Percentiles rank a stretch among this genome's conserved stretches.
These are phyloP conservation scores for Beta macrorhiza DNA, from an alignment of 179 eudicot genomes.

Conservation along the genomic window DNA sequence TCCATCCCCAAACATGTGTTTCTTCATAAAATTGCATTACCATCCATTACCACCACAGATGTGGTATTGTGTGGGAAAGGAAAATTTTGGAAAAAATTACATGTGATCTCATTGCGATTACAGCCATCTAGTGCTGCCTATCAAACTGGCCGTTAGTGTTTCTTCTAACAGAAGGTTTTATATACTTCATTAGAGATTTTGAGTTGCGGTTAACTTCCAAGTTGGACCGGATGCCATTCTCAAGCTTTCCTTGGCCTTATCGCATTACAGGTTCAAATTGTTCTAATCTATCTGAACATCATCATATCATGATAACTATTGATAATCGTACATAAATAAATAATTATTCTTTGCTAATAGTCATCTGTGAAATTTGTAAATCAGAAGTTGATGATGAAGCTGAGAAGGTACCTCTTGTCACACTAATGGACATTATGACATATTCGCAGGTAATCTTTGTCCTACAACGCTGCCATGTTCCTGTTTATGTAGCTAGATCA, in stretches of 20 bases:
- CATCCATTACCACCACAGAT: no score
- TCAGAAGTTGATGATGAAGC: slow-evolving; percentile 51
- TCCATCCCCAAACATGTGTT: no score
- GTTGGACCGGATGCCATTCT: slow-evolving; percentile 63
- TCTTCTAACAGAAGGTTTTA: no score
- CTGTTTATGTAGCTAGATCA: background rate
- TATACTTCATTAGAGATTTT: slow-evolving; percentile 37
- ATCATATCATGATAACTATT: background rate
- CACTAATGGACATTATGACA: slow-evolving; percentile 65
- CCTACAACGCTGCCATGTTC: background rate
- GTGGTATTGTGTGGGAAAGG: no score
- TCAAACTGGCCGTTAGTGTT: no score
- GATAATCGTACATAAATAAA: background rate
- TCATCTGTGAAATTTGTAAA: background rate
- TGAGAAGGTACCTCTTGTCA: slow-evolving; percentile 59
- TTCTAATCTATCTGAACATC: background rate
- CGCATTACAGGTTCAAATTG: slow-evolving; percentile 35
- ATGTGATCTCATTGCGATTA: no score
- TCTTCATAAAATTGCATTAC: no score
- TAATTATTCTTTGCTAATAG: slow-evolving; percentile 6
- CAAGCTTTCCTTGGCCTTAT: slow-evolving; percentile 73
- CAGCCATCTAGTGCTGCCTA: no score
- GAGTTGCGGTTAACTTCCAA: slow-evolving; percentile 52
- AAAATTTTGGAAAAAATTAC: no score
- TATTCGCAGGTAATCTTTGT: slow-evolving; percentile 52